These are phyloP conservation scores for Aspergillus japonicus DNA, from an alignment of 2,329 filamentous ascomycete genomes.

Conservation along the genomic window DNA sequence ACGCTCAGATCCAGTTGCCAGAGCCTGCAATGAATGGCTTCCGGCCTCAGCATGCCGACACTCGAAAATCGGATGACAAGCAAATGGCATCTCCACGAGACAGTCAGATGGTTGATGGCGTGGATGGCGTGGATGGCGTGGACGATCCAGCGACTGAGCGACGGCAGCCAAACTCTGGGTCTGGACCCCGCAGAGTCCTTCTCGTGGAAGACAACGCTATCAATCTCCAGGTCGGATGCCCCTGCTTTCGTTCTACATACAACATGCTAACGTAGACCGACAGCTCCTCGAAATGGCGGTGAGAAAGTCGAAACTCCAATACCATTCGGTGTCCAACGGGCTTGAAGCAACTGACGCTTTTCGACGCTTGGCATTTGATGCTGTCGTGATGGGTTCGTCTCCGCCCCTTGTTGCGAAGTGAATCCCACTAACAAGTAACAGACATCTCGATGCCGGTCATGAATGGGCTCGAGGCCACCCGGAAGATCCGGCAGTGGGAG, in stretches of 20 bases:
- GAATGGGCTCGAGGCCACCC: constrained; percentile 34
- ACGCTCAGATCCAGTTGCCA: neutral
- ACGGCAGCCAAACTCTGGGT: neutral
- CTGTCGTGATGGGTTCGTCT: neutral
- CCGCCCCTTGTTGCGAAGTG: neutral
- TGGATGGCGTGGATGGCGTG: neutral
- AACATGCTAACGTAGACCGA: neutral
- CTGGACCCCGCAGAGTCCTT: constrained; percentile 9
- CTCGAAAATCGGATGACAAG: too few relatives aligned
- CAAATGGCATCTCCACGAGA: neutral
- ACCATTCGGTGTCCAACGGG: neutral
- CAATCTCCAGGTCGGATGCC: constrained; percentile 21
- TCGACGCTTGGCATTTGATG: neutral
- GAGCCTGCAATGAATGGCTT: neutral
- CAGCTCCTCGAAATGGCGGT: neutral
- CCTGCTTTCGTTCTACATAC: neutral
- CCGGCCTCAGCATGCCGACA: neutral
- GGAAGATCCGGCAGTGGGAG: constrained; percentile 30
- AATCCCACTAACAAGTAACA: constrained; percentile 3
- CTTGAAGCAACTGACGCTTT: neutral
- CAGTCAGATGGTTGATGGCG: neutral
- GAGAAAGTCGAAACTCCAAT: neutral
- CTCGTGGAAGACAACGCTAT: neutral
- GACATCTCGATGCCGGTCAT: constrained; percentile 41
- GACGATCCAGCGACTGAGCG: neutral